Conservation (phyloP, 2,329 filamentous ascomycete species). For the Aspergillus sp. region DNA sequence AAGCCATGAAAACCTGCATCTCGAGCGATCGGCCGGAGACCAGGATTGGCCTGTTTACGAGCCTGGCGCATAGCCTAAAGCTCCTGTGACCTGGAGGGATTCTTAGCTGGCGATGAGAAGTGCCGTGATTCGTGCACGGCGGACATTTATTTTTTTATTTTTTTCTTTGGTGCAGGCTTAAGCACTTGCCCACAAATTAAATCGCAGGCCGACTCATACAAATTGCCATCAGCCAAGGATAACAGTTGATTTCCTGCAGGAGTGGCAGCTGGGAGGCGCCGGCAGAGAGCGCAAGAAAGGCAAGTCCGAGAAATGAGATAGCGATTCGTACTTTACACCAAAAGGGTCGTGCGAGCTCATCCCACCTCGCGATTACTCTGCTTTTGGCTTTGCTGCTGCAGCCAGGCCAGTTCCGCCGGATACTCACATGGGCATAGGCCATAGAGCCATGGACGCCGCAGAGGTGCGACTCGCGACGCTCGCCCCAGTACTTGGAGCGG, state of each 20-base stretch:
- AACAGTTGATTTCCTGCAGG: too few species aligned
- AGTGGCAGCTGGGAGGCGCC: too few species aligned
- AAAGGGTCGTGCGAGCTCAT: background rate
- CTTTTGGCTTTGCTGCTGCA: too few species aligned
- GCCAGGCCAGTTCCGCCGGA: too few species aligned
- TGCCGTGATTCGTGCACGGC: slow-evolving; percentile 7
- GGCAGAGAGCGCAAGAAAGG: background rate
- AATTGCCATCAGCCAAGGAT: too few species aligned
- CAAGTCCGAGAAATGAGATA: background rate
- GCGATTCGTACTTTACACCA: background rate
- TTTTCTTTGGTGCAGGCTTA: background rate
- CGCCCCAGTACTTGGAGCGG: background rate
- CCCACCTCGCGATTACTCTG: background rate
- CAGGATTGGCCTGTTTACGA: slow-evolving; percentile 13
- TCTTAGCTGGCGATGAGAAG: slow-evolving; percentile 1
- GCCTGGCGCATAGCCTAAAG: slow-evolving; percentile 12
- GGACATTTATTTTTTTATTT: background rate
- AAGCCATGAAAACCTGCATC: background rate
- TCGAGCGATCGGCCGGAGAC: slow-evolving; percentile 19
- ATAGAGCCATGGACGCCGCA: background rate
- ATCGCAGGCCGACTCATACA: too few species aligned
- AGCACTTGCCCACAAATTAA: background rate
- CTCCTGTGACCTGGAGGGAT: slow-evolving; percentile 2
- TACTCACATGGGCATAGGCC: background rate
- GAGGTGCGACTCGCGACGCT: background rate